Evolutionary conservation across 306 rosid genomes (phyloP).

Genomic region (Castanospermum australe): DNA sequence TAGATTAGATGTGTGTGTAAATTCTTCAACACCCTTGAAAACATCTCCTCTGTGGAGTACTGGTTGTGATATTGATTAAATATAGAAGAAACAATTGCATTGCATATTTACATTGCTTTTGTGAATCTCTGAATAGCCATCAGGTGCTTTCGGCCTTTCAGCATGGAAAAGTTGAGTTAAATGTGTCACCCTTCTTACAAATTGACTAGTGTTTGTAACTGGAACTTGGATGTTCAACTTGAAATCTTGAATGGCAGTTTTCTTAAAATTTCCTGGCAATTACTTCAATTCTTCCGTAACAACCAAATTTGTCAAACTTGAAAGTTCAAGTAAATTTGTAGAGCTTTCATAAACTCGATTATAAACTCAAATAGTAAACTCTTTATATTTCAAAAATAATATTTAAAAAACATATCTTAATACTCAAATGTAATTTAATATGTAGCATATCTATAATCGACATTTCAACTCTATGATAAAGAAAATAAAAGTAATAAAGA

Average conservation of each 20-base stretch:
- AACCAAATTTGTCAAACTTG: no score
- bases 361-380: no score
- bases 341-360: no score
- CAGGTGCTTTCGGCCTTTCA: background rate
- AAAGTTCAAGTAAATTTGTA: no score
- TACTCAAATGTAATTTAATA: no score
- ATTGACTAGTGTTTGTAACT: background rate
- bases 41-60: conserved; percentile 78
- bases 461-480: no score
- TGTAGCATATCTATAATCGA: no score
- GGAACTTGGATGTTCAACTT: background rate
- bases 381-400: no score
- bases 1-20: conserved; percentile 74
- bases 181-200: background rate
- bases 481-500: no score
- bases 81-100: conserved; percentile 33
- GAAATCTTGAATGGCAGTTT: background rate
- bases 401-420: no score
- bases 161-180: background rate
- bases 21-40: conserved; percentile 70
- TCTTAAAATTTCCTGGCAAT: background rate
- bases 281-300: background rate
- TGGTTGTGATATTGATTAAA: conserved; percentile 35
- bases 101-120: conserved; percentile 29
- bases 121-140: conserved; percentile 13